A percentile compares a stretch with the other conserved stretches of the same genome.
Conservation (phyloP, 768 basidiomycete genomes). For the Naganishia onofrii region DNA sequence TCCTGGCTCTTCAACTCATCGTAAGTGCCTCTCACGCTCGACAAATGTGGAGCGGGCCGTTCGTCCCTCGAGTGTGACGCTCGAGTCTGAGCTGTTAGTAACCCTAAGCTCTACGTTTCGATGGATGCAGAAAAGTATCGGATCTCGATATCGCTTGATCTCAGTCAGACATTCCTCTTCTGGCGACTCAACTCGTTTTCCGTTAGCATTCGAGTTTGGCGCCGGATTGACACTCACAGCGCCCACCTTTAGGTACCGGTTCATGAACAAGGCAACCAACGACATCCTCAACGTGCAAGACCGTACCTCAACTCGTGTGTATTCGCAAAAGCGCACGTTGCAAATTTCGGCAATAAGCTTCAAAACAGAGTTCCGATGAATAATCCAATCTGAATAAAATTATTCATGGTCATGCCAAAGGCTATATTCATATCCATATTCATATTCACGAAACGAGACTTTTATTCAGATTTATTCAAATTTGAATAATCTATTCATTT, state of each 20-base stretch:
- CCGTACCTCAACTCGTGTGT: slow-evolving; percentile 13
- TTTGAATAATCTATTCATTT: no score
- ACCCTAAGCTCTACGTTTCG: slow-evolving; percentile 5
- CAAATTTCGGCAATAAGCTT: slow-evolving; percentile 1
- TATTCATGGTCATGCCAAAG: no score
- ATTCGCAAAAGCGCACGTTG: slow-evolving; percentile 14
- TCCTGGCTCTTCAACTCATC: no score
- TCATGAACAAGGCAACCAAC: slow-evolving; percentile 25
- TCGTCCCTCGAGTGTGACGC: no score
- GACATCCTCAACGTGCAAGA: slow-evolving; percentile 23
- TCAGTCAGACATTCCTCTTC: slow-evolving; percentile 10
- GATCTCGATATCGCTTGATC: slow-evolving; percentile 14
- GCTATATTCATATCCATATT: no score
- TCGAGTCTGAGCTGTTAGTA: no score
- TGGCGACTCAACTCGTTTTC: slow-evolving; percentile 9
- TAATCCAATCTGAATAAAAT: no score
- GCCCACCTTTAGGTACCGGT: slow-evolving; percentile 6
- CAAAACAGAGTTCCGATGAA: no score
- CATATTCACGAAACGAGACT: no score
- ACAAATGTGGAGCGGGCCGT: no score
- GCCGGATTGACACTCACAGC: neutral
- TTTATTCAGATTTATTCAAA: no score
- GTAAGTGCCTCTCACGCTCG: no score
- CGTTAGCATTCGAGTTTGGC: neutral
- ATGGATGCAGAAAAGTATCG: slow-evolving; percentile 16